Evolutionary conservation across 345 rosid genomes (phyloP), one percentile per base, ranked within the genome.

Genomic region (Zanthoxylum bungeanum): DNA sequence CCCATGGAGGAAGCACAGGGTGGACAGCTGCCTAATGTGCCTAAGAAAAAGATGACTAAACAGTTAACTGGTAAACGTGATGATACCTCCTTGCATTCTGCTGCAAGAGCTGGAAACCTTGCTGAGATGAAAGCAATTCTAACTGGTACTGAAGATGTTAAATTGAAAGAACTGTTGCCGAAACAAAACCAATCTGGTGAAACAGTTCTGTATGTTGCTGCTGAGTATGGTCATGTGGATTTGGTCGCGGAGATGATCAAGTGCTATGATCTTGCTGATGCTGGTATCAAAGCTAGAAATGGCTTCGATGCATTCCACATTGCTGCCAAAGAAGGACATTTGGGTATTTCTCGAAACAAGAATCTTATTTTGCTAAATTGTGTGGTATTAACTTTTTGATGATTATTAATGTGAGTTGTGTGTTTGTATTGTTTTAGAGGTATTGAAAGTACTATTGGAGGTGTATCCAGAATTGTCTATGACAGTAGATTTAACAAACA

Each of bases 281-380:
- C 97, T 56, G 88, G 90, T 24, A 92, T 89, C 85, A 95, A 86
- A 82, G 98, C 98, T 9, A 82, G 91, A 67, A 95, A 95, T 27
- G 99, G 99, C 0, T 95, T 90, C 36, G 99, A 95, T 75, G 98
- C 99, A 24, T 86, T 95, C 67, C 98, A 92, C 78, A 88, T 92
- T 76, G 98, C 98, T 75, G 97, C 98, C 12, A 95, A 95, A 84
- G 97, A 90, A 86, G 98, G 98, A 27, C 89, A 91, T 84, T 68
- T 86, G 47, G 93, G 99, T 92, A 82, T 42, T 76, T 73, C 37
- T 49, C 11, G n/a, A 9, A 19, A 19, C 36, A 22, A 53, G 39
- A n/a, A 16, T 7, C 8, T 27, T 58, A 49, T 6, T 60, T 19
- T 73, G 27, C 24, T 42, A 16, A n/a, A 10, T 37, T 17, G 16